Evolutionary conservation across 257 asterid species (phyloP), one percentile per base, ranked within the genome.

Genomic region (Echites panduratus): DNA sequence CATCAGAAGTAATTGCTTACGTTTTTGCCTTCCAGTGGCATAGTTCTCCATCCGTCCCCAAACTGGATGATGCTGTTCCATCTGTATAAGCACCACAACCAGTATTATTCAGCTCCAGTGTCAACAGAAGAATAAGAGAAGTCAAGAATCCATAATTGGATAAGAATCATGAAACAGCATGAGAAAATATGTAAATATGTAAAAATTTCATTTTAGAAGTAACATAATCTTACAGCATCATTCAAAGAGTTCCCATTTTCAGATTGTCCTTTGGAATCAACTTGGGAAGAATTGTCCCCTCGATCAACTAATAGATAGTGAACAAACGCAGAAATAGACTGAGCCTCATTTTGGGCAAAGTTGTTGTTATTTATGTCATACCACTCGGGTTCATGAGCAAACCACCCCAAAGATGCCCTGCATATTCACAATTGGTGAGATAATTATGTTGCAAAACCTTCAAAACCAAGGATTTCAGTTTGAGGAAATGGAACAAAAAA

Each of bases 21-120:
- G 86, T 82, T 87, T 95, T 79, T 95, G 97, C 73, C 92, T 89
- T 61, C 93, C 99, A 88, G 83, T 81, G 70, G 84, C 83, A 83
- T 87, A 89, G 82, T 90, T 88, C 75, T 87, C 99, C 87, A 95
- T 88, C 84, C 83, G 95, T 79, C 99, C 99, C 99, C 99, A 95
- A 77, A 95, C 84, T 53, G 99, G 99, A 79, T 95, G 98, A 84
- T 82, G 74, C 65, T 81, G 96, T 75, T 89, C 96, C 85, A 84
- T 95, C 98, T 92, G 87, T 77, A 75, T 71, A 74, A 48, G 43
- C 43, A 44, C 16, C 61, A 80, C 17, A 84, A 77, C 77, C 73
- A 52, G 44, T 57, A 53, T 41, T 73, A 67, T 58, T 71, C 66
- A 66, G 65, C 27, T 70, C 49, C 24, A 64, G 38, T 8, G 20